Evolutionary conservation across 1,284 basidiomycete species (phyloP).

Genomic region (Cutaneotrichosporon sp.): DNA sequence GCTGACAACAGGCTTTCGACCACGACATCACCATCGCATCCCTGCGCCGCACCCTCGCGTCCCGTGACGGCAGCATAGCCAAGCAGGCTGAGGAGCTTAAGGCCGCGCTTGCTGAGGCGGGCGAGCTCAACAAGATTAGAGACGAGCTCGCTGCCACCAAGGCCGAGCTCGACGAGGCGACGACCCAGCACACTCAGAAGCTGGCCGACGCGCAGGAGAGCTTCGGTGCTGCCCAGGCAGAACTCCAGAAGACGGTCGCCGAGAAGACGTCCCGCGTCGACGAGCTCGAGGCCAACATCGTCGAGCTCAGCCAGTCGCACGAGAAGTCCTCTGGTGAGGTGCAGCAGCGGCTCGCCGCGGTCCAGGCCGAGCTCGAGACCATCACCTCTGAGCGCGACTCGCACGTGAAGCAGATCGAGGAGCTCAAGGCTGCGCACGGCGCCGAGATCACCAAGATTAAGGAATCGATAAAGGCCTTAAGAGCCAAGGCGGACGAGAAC

Average conservation of each 20-base stretch:
- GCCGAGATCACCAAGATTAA: slow-evolving; percentile 19
- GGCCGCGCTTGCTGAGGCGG: slow-evolving; percentile 14
- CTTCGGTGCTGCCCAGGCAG: slow-evolving; percentile 35
- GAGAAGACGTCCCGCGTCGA: slow-evolving; percentile 39
- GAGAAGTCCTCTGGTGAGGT: slow-evolving; percentile 42
- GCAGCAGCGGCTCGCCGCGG: slow-evolving; percentile 30
- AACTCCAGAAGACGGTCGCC: slow-evolving; percentile 31
- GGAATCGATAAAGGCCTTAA: slow-evolving; percentile 1
- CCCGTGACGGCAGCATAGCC: slow-evolving; percentile 35
- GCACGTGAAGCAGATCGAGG: slow-evolving; percentile 1
- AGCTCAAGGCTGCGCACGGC: slow-evolving; percentile 7
- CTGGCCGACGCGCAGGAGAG: slow-evolving; percentile 31
- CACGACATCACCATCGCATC: slow-evolving; percentile 36
- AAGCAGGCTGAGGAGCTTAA: slow-evolving; percentile 19
- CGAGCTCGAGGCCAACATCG: slow-evolving; percentile 36
- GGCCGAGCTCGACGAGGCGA: slow-evolving; percentile 21
- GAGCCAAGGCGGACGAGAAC: slow-evolving; percentile 14
- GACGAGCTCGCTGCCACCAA: slow-evolving; percentile 18
- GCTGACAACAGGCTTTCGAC: slow-evolving; percentile 31
- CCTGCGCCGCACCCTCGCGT: slow-evolving; percentile 32
- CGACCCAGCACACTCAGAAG: slow-evolving; percentile 24
- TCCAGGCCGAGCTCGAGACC: slow-evolving; percentile 17
- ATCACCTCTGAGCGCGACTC: slow-evolving; percentile 14
- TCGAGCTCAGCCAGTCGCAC: slow-evolving; percentile 40
- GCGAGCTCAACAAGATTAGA: slow-evolving; percentile 16